phyloP scores from a whole-genome alignment of 306 rosid genomes.

The Cyclanthera cordifolia region DNA sequence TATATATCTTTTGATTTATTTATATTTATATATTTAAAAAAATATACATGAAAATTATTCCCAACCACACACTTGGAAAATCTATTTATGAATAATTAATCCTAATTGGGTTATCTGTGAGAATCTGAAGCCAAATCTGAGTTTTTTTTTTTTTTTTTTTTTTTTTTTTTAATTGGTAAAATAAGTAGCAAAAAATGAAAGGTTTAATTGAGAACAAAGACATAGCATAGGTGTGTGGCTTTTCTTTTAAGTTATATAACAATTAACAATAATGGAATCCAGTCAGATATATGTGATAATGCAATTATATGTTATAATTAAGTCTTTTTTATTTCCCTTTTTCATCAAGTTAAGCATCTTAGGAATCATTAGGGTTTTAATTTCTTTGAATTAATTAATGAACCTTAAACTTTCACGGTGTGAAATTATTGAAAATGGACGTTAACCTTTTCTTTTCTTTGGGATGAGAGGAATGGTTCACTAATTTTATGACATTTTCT shows the following conservation, averaged over 20 bases:
- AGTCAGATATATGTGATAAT: background rate
- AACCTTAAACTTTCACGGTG: background rate
- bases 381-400: background rate
- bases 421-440: too few species aligned
- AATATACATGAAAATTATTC: background rate
- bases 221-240: background rate
- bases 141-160: background rate
- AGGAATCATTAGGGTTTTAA: background rate
- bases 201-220: background rate
- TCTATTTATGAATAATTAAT: background rate
- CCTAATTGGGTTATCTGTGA: background rate
- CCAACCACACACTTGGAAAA: background rate
- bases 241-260: background rate
- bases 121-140: background rate
- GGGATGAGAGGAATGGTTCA: too few species aligned
- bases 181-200: background rate
- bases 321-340: background rate
- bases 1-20: too few species aligned
- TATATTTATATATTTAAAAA: too few species aligned
- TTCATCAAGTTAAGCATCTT: background rate
- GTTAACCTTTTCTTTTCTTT: too few species aligned
- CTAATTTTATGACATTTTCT: too few species aligned
- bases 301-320: background rate
- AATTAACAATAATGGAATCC: background rate
- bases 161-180: background rate